phyloP scores from a whole-genome alignment of 1,284 basidiomycete genomes.

The Pseudozyma tsukubaensis region DNA sequence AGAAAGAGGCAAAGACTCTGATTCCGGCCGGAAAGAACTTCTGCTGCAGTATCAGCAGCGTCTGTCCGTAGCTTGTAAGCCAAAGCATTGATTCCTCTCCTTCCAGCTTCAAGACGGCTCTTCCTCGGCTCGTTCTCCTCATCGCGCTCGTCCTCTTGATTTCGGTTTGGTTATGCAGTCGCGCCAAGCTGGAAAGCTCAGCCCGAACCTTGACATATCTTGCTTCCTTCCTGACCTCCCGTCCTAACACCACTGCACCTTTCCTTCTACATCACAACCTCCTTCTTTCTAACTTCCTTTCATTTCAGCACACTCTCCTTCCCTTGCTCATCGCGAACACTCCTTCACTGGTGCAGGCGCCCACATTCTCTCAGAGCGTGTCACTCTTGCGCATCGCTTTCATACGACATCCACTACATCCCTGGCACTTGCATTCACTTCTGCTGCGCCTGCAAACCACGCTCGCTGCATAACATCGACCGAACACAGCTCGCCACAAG shows the following conservation, averaged over 20 bases:
- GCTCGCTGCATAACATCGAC: too few relatives aligned
- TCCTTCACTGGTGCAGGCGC: background rate
- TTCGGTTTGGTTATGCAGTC: background rate
- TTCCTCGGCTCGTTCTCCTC: background rate
- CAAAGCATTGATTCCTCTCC: conserved; percentile 7
- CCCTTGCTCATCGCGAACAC: background rate
- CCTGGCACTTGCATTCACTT: too few relatives aligned
- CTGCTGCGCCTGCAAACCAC: too few relatives aligned
- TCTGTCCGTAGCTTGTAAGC: conserved; percentile 17
- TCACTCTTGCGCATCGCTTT: background rate
- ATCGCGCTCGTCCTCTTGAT: background rate
- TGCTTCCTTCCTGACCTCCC: background rate
- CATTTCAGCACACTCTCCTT: background rate
- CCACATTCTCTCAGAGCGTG: background rate
- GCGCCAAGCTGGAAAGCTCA: background rate
- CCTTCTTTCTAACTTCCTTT: background rate
- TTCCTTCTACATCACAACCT: background rate
- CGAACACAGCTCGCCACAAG: too few relatives aligned
- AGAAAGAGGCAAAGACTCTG: background rate
- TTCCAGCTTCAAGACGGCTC: background rate
- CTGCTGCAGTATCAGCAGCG: background rate
- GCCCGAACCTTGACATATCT: background rate
- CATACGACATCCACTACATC: too few relatives aligned
- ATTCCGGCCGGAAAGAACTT: conserved; percentile 29
- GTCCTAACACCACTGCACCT: background rate